phyloP scores from a whole-genome alignment of 345 rosid species.

The Eucalyptus erythrocorys region DNA sequence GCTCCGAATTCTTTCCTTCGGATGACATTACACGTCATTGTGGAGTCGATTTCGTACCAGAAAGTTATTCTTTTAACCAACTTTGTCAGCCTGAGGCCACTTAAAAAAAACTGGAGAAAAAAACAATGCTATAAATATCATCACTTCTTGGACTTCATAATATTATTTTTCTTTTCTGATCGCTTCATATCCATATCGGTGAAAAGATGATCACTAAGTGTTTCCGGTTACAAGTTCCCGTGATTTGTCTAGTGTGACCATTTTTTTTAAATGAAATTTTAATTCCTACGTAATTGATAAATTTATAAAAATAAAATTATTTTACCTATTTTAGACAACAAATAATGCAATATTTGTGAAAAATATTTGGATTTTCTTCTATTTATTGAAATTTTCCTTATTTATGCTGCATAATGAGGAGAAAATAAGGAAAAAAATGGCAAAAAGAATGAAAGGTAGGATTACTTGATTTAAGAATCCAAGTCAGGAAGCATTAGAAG shows the following conservation, averaged over 20 bases:
- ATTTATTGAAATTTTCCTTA: too few relatives aligned
- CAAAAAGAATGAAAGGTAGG: too few relatives aligned
- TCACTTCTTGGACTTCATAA: neutral
- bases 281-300: too few relatives aligned
- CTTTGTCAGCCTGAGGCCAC: neutral
- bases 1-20: neutral
- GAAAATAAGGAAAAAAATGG: too few relatives aligned
- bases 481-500: accelerated
- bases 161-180: too few relatives aligned
- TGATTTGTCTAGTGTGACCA: accelerated
- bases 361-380: too few relatives aligned
- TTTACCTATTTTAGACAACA: too few relatives aligned
- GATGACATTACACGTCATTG: neutral
- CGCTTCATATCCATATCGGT: accelerated
- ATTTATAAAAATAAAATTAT: too few relatives aligned
- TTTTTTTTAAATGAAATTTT: neutral
- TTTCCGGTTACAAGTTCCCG: accelerated
- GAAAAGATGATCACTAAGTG: accelerated
- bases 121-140: neutral
- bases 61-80: neutral
- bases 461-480: too few relatives aligned
- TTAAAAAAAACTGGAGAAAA: accelerated
- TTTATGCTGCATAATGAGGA: too few relatives aligned
- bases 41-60: neutral
- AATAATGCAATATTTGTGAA: too few relatives aligned